Conservation (phyloP, 305 asterid genomes). For the Petunia hybrid region DNA sequence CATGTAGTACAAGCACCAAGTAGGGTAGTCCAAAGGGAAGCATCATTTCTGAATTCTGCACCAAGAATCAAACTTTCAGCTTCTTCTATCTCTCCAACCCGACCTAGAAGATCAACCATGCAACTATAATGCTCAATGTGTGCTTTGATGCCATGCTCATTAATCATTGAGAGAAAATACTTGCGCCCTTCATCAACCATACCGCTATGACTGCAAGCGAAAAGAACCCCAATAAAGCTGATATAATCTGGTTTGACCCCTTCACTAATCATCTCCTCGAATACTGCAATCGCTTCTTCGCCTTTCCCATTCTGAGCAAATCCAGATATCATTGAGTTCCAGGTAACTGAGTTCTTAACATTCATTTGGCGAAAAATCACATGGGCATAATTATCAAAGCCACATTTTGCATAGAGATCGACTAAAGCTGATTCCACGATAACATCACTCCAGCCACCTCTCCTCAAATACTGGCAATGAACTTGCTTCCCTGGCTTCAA, state of each 20-base stretch:
- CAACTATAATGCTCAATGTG: constrained; percentile 79
- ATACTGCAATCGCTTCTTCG: constrained; percentile 61
- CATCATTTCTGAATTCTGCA: constrained; percentile 50
- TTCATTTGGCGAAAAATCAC: constrained; percentile 67
- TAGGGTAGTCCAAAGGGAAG: constrained; percentile 80
- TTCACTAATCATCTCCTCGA: constrained; percentile 63
- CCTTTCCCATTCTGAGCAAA: constrained; percentile 96
- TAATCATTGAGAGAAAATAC: constrained; percentile 61
- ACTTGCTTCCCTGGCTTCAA: constrained; percentile 79
- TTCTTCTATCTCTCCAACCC: constrained; percentile 78
- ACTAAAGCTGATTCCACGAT: constrained; percentile 92
- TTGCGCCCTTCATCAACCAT: constrained; percentile 71
- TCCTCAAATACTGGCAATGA: constrained; percentile 86
- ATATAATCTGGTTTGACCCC: constrained; percentile 69
- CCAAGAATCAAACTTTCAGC: constrained; percentile 68
- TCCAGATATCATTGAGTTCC: constrained; percentile 95
- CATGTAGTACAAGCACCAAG: constrained; percentile 82
- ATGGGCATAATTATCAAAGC: constrained; percentile 67
- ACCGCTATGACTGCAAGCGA: constrained; percentile 91
- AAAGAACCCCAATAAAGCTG: constrained; percentile 74
- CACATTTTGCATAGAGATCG: constrained; percentile 91
- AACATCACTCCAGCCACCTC: constrained; percentile 82
- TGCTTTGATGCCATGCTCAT: constrained; percentile 55
- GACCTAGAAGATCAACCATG: constrained; percentile 86
- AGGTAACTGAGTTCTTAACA: constrained; percentile 69